These are phyloP conservation scores for Moesziomyces globuligerus DNA, from an alignment of 1,284 basidiomycete genomes.

Conservation along the genomic window DNA sequence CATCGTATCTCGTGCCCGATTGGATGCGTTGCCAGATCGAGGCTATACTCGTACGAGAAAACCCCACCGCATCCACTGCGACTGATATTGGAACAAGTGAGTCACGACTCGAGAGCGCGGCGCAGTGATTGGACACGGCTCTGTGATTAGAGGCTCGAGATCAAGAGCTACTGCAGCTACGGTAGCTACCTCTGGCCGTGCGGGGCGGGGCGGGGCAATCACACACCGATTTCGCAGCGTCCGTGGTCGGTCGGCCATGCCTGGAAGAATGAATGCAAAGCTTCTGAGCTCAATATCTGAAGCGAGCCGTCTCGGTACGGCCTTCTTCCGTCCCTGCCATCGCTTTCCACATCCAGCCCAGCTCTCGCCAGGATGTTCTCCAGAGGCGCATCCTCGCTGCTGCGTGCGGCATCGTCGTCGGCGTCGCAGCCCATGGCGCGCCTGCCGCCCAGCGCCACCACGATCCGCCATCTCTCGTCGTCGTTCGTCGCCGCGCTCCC, in stretches of 20 bases:
- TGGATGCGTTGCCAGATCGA: no score
- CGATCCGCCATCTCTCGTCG: slow-evolving; percentile 11
- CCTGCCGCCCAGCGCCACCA: slow-evolving; percentile 10
- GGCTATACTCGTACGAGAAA: no score
- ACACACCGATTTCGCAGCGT: background rate
- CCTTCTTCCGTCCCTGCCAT: background rate
- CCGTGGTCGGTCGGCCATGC: no score
- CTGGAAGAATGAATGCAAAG: background rate
- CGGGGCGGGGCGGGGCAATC: background rate
- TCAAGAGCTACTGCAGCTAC: no score
- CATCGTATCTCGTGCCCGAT: no score
- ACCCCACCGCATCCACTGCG: no score
- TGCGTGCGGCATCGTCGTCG: slow-evolving; percentile 26
- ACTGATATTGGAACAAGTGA: no score
- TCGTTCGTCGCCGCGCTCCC: slow-evolving; percentile 14
- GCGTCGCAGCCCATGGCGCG: slow-evolving; percentile 21
- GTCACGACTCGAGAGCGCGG: background rate
- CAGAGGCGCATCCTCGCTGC: slow-evolving; percentile 32
- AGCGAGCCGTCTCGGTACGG: background rate
- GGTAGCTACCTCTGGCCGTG: no score
- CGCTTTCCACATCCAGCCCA: slow-evolving; percentile 2
- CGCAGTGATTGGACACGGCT: background rate
- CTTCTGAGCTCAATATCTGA: background rate
- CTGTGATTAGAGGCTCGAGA: background rate
- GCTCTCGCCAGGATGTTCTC: slow-evolving; percentile 28